These are phyloP conservation scores for Colletotrichum tanaceti DNA, from an alignment of 2,329 filamentous ascomycete genomes.

Conservation along the genomic window DNA sequence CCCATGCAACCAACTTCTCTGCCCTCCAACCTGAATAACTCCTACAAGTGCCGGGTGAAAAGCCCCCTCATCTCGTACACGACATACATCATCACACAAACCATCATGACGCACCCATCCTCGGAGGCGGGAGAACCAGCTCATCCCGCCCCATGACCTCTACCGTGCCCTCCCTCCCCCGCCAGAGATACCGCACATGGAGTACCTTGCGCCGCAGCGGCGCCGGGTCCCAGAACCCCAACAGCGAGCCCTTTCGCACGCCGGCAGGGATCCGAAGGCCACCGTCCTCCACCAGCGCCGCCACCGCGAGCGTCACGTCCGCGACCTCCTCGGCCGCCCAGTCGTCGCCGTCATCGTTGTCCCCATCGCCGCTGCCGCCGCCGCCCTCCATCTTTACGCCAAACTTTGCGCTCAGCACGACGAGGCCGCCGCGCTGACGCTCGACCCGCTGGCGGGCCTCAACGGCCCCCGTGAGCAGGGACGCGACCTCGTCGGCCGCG, in stretches of 20 bases:
- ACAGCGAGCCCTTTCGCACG: slow-evolving; percentile 56
- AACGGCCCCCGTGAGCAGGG: slow-evolving; percentile 56
- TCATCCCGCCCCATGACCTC: slow-evolving; percentile 53
- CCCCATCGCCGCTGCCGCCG: slow-evolving; percentile 9
- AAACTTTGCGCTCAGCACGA: slow-evolving; percentile 62
- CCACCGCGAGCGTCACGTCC: slow-evolving; percentile 61
- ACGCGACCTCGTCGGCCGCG: slow-evolving; percentile 59
- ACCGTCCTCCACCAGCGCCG: slow-evolving; percentile 56
- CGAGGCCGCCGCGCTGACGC: slow-evolving; percentile 55
- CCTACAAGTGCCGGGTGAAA: neutral
- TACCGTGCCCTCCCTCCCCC: slow-evolving; percentile 49
- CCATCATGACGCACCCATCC: slow-evolving; percentile 17
- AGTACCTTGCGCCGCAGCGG: slow-evolving; percentile 58
- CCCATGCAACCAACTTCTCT: slow-evolving; percentile 1
- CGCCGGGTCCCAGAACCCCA: slow-evolving; percentile 65
- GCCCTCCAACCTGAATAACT: neutral
- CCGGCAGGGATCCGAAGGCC: slow-evolving; percentile 54
- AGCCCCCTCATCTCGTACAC: neutral
- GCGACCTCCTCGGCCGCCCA: slow-evolving; percentile 58
- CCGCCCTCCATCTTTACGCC: slow-evolving; percentile 50
- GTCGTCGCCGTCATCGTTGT: slow-evolving; percentile 41
- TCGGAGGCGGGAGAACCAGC: slow-evolving; percentile 44
- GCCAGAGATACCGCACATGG: slow-evolving; percentile 58
- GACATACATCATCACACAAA: neutral
- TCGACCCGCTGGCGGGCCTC: slow-evolving; percentile 52